phyloP scores from a whole-genome alignment of 495 filamentous ascomycete genomes.

The Letharia columbiana region DNA sequence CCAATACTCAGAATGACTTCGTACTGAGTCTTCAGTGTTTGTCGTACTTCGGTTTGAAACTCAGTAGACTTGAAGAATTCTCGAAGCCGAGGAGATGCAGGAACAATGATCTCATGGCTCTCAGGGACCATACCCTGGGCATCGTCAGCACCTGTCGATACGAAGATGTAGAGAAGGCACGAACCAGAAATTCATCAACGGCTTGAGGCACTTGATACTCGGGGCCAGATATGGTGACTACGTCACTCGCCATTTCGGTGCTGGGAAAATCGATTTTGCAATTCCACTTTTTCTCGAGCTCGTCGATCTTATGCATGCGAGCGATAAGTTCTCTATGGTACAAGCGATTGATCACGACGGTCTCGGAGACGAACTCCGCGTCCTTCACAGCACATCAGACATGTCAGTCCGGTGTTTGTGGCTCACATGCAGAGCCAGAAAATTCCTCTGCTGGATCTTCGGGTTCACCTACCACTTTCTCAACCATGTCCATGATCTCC shows the following conservation, averaged over 20 bases:
- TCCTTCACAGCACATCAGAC: constrained; percentile 43
- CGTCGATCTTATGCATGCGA: constrained; percentile 80
- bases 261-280: constrained; percentile 97
- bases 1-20: constrained; percentile 73
- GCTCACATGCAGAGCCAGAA: constrained; percentile 13
- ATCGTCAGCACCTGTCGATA: constrained; percentile 26
- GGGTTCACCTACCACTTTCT: constrained; percentile 63
- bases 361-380: constrained; percentile 90
- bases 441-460: constrained; percentile 18
- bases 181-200: constrained; percentile 85
- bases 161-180: constrained; percentile 21
- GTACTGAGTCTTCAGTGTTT: constrained; percentile 82
- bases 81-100: constrained; percentile 60
- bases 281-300: constrained; percentile 96
- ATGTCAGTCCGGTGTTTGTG: constrained; percentile 24
- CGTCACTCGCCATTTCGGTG: constrained; percentile 93
- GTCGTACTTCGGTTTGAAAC: constrained; percentile 66
- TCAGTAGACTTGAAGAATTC: constrained; percentile 69
- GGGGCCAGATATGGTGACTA: constrained; percentile 87
- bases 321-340: constrained; percentile 89
- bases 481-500: constrained; percentile 99
- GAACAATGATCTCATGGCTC: constrained; percentile 80
- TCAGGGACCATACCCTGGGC: constrained; percentile 87
- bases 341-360: constrained; percentile 84
- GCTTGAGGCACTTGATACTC: constrained; percentile 96